phyloP scores from a whole-genome alignment of 257 asterid genomes.

The Nicotiana noctiflora region DNA sequence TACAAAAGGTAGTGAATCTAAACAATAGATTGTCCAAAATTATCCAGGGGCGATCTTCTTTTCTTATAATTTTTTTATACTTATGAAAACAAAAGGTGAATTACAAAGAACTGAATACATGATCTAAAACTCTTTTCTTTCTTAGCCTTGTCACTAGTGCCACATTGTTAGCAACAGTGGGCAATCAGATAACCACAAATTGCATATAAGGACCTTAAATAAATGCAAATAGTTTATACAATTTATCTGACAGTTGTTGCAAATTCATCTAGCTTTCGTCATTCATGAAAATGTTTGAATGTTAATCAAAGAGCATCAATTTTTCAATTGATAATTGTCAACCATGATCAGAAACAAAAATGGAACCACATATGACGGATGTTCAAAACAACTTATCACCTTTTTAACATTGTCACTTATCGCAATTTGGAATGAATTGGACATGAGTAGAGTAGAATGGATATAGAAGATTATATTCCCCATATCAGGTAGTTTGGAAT shows the following conservation, averaged over 20 bases:
- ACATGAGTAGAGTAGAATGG: not conserved
- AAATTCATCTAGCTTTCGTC: not conserved
- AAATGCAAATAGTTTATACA: not conserved
- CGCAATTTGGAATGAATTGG: not conserved
- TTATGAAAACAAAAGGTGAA: not conserved
- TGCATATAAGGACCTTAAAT: not conserved
- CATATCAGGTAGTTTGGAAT: not conserved
- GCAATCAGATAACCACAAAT: not conserved
- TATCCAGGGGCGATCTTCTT: not conserved
- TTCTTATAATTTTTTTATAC: constrained; percentile 1
- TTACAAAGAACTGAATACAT: not conserved
- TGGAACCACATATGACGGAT: not conserved
- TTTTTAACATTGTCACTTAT: not conserved
- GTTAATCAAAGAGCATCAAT: not conserved
- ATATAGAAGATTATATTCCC: not conserved
- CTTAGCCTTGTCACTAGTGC: not conserved
- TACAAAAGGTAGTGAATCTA: not conserved
- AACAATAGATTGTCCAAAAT: not conserved
- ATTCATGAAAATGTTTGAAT: not conserved
- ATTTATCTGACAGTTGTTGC: not conserved
- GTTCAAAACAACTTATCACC: not conserved
- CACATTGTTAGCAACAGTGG: not conserved
- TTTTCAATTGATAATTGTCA: not conserved
- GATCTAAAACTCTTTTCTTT: not conserved
- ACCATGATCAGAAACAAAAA: not conserved